Evolutionary conservation across 352 stramenopile genomes (phyloP), one percentile per base, ranked within the genome.

Genomic region (Phytophthora crassamura): DNA sequence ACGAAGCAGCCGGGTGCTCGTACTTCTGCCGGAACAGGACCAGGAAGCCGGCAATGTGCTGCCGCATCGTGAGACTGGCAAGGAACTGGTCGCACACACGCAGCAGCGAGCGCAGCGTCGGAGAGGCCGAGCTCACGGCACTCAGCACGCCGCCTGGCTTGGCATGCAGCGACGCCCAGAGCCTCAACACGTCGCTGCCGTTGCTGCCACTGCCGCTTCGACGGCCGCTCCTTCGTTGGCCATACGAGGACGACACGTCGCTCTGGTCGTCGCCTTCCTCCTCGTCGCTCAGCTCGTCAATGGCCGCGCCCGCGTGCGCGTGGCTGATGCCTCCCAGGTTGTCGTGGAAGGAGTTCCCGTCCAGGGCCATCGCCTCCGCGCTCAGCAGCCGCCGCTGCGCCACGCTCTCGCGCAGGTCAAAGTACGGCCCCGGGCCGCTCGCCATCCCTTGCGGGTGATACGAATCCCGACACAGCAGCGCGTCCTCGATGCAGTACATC

Each of bases 401-500:
- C 2, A 90, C 79, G 33, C 79, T 88, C 42, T 88, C 79, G 6
- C 79, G 75, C 33, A 88, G 38, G 46, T 88, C 77, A n/a, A 75
- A 76, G 6, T 67, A 74, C 9, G 63, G 58, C n/a, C 67, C 63
- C 4, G 67, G 59, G 4, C 74, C 59, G 8, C n/a, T 54, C 3
- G 22, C 56, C 16, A 39, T 45, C 28, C 58, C 46, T 34, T 80
- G 62, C 7, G 84, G 70, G 9, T 79, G 60, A 62, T 91, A 93
- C 46, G 84, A 93, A 12, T 93, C 80, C 9, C 84, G 80, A 58
- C 84, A 93, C 1, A 93, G 59, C 15, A 93, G 42, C 1, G 82
- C 82, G 30, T 93, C 84, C 70, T 93, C 84, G 18, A 93, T 86
- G 49, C 80, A 88, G 62, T 89, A 93, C 55, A 93, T 87, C 84